phyloP scores from a whole-genome alignment of 2,329 filamentous ascomycete genomes.

The Fulvia fulva region DNA sequence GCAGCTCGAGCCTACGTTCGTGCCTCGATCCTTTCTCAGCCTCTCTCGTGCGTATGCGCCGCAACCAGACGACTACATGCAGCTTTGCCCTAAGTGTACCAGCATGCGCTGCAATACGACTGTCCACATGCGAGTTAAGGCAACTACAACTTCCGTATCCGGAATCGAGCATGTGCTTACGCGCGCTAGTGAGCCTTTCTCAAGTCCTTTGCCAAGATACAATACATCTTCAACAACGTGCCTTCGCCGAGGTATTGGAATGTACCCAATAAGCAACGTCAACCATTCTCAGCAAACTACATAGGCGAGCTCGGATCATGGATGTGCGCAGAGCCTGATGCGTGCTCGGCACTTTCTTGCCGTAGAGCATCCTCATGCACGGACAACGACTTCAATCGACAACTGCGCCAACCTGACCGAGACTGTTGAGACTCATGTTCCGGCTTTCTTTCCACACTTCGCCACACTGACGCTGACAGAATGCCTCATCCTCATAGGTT shows the following conservation, averaged over 20 bases:
- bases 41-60: not conserved
- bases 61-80: not conserved
- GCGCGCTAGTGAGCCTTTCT: not conserved
- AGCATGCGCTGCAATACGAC: not conserved
- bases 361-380: not conserved
- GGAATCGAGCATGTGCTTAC: not conserved
- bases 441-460: not conserved
- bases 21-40: too few species aligned
- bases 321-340: not conserved
- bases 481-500: not conserved
- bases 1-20: too few species aligned
- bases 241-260: not conserved
- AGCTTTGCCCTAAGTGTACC: not conserved
- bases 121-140: not conserved
- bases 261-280: not conserved
- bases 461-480: slow-evolving; percentile 1
- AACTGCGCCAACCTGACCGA: not conserved
- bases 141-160: not conserved
- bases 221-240: not conserved
- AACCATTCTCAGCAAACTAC: not conserved
- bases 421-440: not conserved
- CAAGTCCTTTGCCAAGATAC: not conserved
- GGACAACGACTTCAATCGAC: not conserved
- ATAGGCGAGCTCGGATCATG: not conserved
- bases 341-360: not conserved